phyloP scores from a whole-genome alignment of 768 basidiomycete species.

The Pisolithus orientalis region DNA sequence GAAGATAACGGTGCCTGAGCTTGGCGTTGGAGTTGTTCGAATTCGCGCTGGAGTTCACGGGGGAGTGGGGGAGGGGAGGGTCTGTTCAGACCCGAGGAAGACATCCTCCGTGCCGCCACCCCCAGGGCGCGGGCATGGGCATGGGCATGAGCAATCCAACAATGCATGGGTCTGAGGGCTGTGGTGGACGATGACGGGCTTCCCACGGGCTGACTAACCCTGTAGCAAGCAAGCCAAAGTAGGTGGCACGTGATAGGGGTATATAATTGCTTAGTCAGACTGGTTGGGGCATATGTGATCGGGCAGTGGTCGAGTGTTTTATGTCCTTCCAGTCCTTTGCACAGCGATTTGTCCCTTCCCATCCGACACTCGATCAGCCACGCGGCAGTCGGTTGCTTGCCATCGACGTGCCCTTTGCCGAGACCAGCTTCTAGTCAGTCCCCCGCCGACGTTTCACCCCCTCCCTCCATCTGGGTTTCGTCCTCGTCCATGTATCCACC shows the following conservation, averaged over 20 bases:
- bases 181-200: no score
- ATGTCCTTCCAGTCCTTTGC: no score
- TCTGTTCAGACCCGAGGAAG: conserved; percentile 37
- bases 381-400: background rate
- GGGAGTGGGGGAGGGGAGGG: conserved; percentile 77
- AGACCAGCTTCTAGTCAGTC: background rate
- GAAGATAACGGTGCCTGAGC: conserved; percentile 41
- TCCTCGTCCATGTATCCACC: background rate
- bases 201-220: no score
- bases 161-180: no score
- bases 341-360: no score
- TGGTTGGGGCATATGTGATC: no score
- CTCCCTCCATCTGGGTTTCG: conserved; percentile 14
- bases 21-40: conserved; percentile 73
- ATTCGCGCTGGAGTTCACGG: conserved; percentile 71
- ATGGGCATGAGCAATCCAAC: no score
- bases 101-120: conserved; percentile 9
- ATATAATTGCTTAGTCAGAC: no score
- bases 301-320: no score
- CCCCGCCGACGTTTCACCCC: background rate
- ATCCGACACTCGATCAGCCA: no score
- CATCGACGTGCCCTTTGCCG: background rate
- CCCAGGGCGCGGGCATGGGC: background rate
- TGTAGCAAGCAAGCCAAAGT: no score
- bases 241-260: no score